Conservation (phyloP, 2,329 filamentous ascomycete genomes). For the Fusarium sp. region DNA sequence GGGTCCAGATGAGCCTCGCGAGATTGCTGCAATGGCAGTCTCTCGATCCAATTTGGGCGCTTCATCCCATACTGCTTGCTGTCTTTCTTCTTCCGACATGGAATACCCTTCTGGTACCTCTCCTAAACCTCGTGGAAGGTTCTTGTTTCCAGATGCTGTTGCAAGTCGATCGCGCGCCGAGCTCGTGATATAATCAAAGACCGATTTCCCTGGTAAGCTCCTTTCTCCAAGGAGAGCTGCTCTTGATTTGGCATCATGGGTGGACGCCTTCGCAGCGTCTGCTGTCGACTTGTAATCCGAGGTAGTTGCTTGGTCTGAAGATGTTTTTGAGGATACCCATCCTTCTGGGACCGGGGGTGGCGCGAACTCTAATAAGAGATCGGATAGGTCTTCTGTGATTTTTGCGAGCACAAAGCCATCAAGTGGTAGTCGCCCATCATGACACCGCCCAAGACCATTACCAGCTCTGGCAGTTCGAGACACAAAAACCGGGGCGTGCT, state of each 20-base stretch:
- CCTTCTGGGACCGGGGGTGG: conserved; percentile 77
- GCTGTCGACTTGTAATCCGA: conserved; percentile 73
- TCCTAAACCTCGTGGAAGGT: conserved; percentile 82
- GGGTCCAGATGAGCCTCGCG: conserved; percentile 74
- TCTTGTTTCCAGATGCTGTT: conserved; percentile 77
- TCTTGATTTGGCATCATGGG: conserved; percentile 79
- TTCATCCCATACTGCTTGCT: conserved; percentile 68
- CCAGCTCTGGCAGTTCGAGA: conserved; percentile 65
- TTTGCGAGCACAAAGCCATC: conserved; percentile 82
- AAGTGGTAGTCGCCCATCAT: conserved; percentile 84
- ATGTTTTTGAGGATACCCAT: conserved; percentile 76
- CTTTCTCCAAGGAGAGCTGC: conserved; percentile 85
- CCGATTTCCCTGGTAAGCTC: conserved; percentile 85
- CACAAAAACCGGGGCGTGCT: conserved; percentile 79
- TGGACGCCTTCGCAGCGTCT: conserved; percentile 82
- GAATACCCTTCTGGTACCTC: conserved; percentile 78
- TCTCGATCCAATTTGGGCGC: conserved; percentile 75
- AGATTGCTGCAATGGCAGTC: conserved; percentile 76
- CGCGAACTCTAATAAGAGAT: conserved; percentile 61
- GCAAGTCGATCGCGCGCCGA: conserved; percentile 82
- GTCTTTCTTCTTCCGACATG: conserved; percentile 72
- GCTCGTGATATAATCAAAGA: conserved; percentile 92
- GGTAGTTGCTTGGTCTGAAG: conserved; percentile 9
- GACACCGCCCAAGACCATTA: conserved; percentile 70
- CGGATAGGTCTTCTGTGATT: conserved; percentile 57